Evolutionary conservation across 1,284 basidiomycete genomes (phyloP).

Genomic region (Volvariella volvacea): DNA sequence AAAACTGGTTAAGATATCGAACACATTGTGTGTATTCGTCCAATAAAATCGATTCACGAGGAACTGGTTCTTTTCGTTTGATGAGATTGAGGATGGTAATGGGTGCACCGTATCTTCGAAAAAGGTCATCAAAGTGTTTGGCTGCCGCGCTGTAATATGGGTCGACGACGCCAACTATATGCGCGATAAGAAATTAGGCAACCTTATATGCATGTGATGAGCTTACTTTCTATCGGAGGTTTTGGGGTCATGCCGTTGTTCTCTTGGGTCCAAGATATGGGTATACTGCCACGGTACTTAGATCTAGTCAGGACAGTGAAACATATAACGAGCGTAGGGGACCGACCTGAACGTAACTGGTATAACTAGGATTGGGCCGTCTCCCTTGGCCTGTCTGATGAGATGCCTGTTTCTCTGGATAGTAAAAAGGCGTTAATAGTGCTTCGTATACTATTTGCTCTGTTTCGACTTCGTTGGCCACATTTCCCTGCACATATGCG

Average conservation of each 20-base stretch:
- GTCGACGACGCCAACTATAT: constrained; percentile 85
- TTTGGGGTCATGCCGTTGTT: constrained; percentile 85
- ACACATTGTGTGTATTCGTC: constrained; percentile 93
- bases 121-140: constrained; percentile 90
- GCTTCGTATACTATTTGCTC: constrained; percentile 98
- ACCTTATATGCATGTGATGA: neutral
- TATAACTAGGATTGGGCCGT: constrained; percentile 78
- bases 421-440: constrained; percentile 86
- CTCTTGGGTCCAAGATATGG: constrained; percentile 95
- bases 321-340: neutral
- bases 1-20: constrained; percentile 90
- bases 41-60: constrained; percentile 90
- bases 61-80: constrained; percentile 75
- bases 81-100: constrained; percentile 96
- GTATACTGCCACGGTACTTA: constrained; percentile 92
- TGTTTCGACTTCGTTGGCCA: constrained; percentile 98
- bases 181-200: neutral
- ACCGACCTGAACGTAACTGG: constrained; percentile 84
- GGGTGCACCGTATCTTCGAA: constrained; percentile 86
- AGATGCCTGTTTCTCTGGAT: constrained; percentile 36
- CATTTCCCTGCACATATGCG: constrained; percentile 72
- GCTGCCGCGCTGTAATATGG: constrained; percentile 94
- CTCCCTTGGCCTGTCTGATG: constrained; percentile 28
- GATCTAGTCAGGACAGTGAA: neutral
- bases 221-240: constrained; percentile 91